Conservation (phyloP, 2,329 filamentous ascomycete genomes). For the Hymenoscyphus linearis region DNA sequence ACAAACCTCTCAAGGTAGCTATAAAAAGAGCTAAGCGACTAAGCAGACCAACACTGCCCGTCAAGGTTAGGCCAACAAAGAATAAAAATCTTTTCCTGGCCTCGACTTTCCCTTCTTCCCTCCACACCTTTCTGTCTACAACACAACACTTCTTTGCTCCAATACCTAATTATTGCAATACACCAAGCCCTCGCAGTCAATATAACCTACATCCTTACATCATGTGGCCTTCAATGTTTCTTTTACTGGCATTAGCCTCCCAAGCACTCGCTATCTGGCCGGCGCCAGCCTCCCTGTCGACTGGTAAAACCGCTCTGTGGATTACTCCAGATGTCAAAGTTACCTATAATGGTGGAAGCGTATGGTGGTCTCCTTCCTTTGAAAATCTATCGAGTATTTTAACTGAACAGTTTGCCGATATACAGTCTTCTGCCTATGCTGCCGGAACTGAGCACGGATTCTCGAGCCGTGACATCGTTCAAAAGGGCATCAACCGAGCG, state of each 20-base stretch:
- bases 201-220: background rate
- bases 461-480: slow-evolving; percentile 48
- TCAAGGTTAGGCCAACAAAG: background rate
- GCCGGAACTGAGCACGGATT: slow-evolving; percentile 8
- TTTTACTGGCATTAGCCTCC: slow-evolving; percentile 18
- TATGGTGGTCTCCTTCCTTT: slow-evolving; percentile 42
- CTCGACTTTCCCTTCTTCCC: background rate
- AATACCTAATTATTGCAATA: background rate
- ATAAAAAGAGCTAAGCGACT: no score
- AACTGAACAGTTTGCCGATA: slow-evolving; percentile 26
- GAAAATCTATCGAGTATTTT: slow-evolving; percentile 16
- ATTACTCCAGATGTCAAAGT: slow-evolving; percentile 47
- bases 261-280: slow-evolving; percentile 50
- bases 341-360: slow-evolving; percentile 53
- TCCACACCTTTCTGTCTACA: background rate
- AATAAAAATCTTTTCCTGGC: background rate
- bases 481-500: slow-evolving; percentile 53
- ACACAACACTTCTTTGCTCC: background rate
- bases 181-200: background rate
- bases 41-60: background rate
- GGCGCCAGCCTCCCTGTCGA: slow-evolving; percentile 44
- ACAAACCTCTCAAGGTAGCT: no score
- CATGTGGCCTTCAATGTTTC: slow-evolving; percentile 9
- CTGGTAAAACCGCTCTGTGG: slow-evolving; percentile 48
- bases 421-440: slow-evolving; percentile 18